Evolutionary conservation across 805 yeast genomes (phyloP), one percentile per base, ranked within the genome.

Genomic region (Teunomyces aglyptinius): DNA sequence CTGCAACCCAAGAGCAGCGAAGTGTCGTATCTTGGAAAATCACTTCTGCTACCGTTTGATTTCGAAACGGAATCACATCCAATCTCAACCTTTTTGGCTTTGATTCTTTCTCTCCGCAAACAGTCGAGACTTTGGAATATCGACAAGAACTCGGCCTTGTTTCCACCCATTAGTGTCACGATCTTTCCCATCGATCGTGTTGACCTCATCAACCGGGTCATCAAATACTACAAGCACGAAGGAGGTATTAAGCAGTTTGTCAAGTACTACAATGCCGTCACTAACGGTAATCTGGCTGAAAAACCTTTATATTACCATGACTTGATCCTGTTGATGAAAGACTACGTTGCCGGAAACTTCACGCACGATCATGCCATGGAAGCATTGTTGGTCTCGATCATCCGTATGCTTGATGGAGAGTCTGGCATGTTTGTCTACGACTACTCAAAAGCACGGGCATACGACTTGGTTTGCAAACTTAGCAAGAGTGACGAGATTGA

Each of bases 281-380:
- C 48, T 4, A 27, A 27, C 13, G 26, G 20, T 2, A n/a, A 32
- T 27, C 5, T 40, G 51, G 7, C 24, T 38, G 24, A 16, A 32
- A 41, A 43, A 24, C 63, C 67, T 4, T 33, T 34, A 11, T 52
- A 51, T 32, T 65, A 59, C 43, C 60, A 69, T 0, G 70, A 71
- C 1, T 62, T 78, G 3, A 56, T 83, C 11, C 67, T 65, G 16
- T 51, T 84, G 40, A 57, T 85, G 45, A 77, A 75, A 49, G 78
- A 79, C 35, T 85, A 79, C 58, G 73, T 80, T 2, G 77, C 80
- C 5, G 85, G 82, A 0, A 81, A 82, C 40, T 56, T 77, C 27
- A 57, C 66, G 13, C 75, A 79, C 56, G 73, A 76, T 16, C 70
- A 67, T 2, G 61, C 62, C 11, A 61, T 76, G 5, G 81, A 77